Evolutionary conservation across 192 early-diverging fungal species (phyloP).

Genomic region (Haplosporangium gracile): DNA sequence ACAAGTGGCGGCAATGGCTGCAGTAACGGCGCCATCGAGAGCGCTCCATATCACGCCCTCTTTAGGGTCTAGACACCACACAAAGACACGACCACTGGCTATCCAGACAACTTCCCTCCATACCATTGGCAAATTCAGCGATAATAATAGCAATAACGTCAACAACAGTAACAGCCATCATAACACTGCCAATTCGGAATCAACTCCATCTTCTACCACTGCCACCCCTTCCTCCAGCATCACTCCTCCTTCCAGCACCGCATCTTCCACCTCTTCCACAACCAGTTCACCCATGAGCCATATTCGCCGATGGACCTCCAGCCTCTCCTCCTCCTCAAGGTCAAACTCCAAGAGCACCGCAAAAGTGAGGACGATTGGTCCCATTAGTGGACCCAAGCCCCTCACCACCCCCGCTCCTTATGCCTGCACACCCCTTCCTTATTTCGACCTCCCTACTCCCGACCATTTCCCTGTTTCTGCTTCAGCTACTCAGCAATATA

Average conservation of each 20-base stretch:
- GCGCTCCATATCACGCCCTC: background rate
- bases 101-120: conserved; percentile 4
- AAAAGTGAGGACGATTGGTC: conserved; percentile 39
- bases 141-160: background rate
- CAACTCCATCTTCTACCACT: background rate
- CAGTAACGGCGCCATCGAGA: background rate
- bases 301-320: conserved; percentile 45
- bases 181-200: background rate
- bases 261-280: background rate
- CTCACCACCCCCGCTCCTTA: conserved; percentile 43
- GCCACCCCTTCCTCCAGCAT: background rate
- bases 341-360: conserved; percentile 7
- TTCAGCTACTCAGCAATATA: background rate
- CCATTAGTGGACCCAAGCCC: conserved; percentile 42
- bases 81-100: background rate
- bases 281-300: conserved; percentile 32
- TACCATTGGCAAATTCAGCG: background rate
- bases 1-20: background rate
- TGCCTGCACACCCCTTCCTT: conserved; percentile 49
- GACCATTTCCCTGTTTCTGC: background rate
- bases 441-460: conserved; percentile 17
- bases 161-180: conserved; percentile 5
- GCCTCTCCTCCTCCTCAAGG: conserved; percentile 21
- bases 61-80: background rate
- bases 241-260: conserved; percentile 8